Conservation (phyloP, 805 yeast genomes). For the Wickerhamiella brachini region DNA sequence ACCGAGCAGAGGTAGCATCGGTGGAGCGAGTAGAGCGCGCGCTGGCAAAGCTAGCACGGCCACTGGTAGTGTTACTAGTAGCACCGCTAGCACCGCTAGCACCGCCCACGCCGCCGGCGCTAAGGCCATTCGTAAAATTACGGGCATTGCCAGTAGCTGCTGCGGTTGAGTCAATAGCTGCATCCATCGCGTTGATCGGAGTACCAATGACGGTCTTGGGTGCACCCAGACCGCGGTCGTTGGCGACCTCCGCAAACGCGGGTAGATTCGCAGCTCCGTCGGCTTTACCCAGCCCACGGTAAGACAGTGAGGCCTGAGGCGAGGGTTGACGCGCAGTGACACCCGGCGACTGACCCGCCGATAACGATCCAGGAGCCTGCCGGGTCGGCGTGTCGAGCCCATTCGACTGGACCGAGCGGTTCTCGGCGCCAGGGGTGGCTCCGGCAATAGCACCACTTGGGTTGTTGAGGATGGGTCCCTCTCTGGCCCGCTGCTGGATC, state of each 20-base stretch:
- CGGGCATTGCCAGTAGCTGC: not conserved
- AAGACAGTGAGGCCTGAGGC: not conserved
- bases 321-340: not conserved
- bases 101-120: slow-evolving; percentile 3
- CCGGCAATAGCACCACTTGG: not conserved
- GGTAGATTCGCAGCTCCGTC: not conserved
- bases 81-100: not conserved
- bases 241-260: not conserved
- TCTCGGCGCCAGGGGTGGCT: not conserved
- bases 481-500: slow-evolving; percentile 4
- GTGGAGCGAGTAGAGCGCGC: not conserved
- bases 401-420: not conserved
- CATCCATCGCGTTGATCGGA: not conserved
- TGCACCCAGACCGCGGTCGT: slow-evolving; percentile 2
- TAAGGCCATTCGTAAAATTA: not conserved
- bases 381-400: not conserved
- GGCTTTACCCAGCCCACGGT: not conserved
- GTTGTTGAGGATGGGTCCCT: not conserved
- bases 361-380: not conserved
- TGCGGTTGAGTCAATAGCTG: slow-evolving; percentile 4
- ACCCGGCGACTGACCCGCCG: not conserved
- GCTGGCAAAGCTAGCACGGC: not conserved
- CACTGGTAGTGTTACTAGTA: not conserved
- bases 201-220: not conserved
- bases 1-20: not conserved